Conservation (phyloP, 768 basidiomycete species). For the Boletus eberwhitei region DNA sequence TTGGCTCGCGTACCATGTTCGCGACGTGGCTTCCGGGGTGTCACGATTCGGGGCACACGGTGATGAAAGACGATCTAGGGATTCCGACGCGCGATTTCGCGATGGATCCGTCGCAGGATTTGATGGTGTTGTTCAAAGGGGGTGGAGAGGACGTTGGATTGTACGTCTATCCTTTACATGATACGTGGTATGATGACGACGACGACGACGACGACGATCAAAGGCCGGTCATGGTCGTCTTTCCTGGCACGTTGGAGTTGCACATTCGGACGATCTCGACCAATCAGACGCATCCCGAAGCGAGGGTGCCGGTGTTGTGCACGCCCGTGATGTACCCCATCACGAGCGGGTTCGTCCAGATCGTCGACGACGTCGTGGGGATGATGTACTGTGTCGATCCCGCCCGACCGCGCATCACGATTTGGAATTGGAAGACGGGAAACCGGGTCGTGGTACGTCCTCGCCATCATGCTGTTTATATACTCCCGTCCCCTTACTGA, state of each 20-base stretch:
- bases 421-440: conserved; percentile 54
- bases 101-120: conserved; percentile 63
- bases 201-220: not conserved
- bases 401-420: conserved; percentile 22
- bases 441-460: conserved; percentile 33
- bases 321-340: conserved; percentile 22
- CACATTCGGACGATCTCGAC: conserved; percentile 44
- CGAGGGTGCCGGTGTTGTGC: conserved; percentile 30
- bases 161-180: conserved; percentile 6
- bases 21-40: conserved; percentile 20
- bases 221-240: conserved; percentile 8
- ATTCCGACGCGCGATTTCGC: conserved; percentile 52
- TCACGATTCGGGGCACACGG: conserved; percentile 3
- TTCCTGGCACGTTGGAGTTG: conserved; percentile 29
- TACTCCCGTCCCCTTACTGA: not conserved
- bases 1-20: conserved; percentile 26
- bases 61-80: conserved; percentile 36
- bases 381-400: conserved; percentile 39
- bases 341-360: conserved; percentile 42
- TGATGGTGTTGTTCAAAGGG: conserved; percentile 43
- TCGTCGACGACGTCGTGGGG: conserved; percentile 53
- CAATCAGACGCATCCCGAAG: conserved; percentile 34
- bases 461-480: too few relatives aligned
- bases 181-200: too few relatives aligned
- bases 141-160: conserved; percentile 14